Evolutionary conservation across 1,284 basidiomycete species (phyloP), one percentile per base, ranked within the genome.

Genomic region (Mrakiaceae sp.): DNA sequence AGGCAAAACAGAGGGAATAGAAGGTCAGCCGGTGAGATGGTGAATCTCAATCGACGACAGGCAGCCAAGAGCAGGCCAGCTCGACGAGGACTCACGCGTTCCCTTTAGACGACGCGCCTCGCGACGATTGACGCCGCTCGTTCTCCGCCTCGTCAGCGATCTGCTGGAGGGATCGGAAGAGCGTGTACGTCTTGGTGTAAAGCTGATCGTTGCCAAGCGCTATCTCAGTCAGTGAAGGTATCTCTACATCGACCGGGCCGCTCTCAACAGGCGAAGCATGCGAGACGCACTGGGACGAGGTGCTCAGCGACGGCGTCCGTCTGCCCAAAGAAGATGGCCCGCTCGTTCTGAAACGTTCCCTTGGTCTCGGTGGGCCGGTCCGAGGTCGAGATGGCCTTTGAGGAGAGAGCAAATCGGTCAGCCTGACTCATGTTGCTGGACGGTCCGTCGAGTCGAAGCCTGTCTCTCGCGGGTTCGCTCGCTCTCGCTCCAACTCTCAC

Each of bases 101-200:
- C 40, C 44, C 50, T 9, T 43, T 58, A 12, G 43, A 40, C 56
- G 46, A 27, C 16, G 5, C 27, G 48, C 57, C 48, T 48, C 49
- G 55, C 16, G 56, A 51, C 5, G 43, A 42, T 52, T 53, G 47
- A 10, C 59, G 48, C 12, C 39, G 48, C 43, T 51, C 49, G 48
- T 51, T 27, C 39, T 60, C 53, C 39, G 56, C 47, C 51, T 55
- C 46, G 7, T 54, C 51, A 7, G 50, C 62, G 53, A 65, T 67
- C 60, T 55, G 63, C 44, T 70, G 77, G 8, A 77, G 66, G 0
- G 75, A 75, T 4, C 69, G 72, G 68, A 77, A 78, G 50, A 77
- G 70, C 3, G 75, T 74, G 65, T 75, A 75, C 0, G 77, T 74
- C 58, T 75, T 72, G 48, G 72, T 71, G 66, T 74, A 77, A 51